phyloP scores from a whole-genome alignment of 2,329 filamentous ascomycete species.

The Trichothecium roseum region DNA sequence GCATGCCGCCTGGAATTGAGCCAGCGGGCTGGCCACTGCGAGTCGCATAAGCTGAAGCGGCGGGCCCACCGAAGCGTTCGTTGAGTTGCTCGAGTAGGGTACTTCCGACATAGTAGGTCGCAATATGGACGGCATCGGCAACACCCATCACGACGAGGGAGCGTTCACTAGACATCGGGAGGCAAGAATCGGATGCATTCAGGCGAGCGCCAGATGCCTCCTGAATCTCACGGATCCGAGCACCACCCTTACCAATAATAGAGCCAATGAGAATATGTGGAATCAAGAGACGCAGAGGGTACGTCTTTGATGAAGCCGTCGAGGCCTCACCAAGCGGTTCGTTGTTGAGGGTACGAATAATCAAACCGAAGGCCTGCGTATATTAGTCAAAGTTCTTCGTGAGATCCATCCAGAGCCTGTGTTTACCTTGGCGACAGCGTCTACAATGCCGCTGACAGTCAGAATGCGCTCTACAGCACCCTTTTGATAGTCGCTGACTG shows the following conservation, averaged over 20 bases:
- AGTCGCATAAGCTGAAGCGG: conserved; percentile 94
- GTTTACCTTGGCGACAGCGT: conserved; percentile 87
- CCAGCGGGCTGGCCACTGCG: conserved; percentile 88
- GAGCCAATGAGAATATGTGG: conserved; percentile 96
- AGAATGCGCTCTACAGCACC: conserved; percentile 95
- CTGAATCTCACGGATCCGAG: conserved; percentile 95
- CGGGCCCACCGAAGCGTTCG: conserved; percentile 89
- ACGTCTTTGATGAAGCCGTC: conserved; percentile 90
- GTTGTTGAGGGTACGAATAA: conserved; percentile 96
- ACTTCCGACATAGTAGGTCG: conserved; percentile 96
- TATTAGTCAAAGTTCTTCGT: conserved; percentile 14
- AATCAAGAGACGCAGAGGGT: conserved; percentile 87
- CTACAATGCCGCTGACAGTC: conserved; percentile 91
- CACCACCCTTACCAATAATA: conserved; percentile 95
- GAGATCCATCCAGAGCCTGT: background rate
- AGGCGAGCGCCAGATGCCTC: conserved; percentile 93
- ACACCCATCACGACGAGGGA: conserved; percentile 98
- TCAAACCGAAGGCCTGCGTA: conserved; percentile 80
- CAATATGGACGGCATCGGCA: conserved; percentile 96
- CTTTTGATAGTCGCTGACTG: conserved; percentile 95
- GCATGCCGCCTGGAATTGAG: conserved; percentile 93
- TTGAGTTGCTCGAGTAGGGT: conserved; percentile 97
- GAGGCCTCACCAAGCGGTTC: conserved; percentile 83
- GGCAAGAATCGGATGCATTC: conserved; percentile 90
- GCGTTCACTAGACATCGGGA: conserved; percentile 90